Conservation (phyloP, 2,329 filamentous ascomycete species). For the Clarireedia homoeocarpa region DNA sequence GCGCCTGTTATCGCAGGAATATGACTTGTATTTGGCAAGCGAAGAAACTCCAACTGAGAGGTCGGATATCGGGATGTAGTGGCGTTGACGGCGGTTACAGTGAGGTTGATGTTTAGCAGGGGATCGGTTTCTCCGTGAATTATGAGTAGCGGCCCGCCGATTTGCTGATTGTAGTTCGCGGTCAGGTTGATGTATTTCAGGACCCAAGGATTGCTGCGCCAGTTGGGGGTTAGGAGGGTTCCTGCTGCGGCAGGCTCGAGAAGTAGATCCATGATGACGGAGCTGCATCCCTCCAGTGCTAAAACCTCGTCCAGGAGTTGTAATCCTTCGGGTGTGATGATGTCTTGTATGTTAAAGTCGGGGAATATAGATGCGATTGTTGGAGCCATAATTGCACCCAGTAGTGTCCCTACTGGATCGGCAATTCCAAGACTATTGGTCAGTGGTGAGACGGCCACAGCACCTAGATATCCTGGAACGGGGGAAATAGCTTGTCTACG, state of each 20-base stretch:
- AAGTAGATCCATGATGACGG: background rate
- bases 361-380: background rate
- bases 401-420: background rate
- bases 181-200: background rate
- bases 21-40: background rate
- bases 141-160: background rate
- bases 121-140: background rate
- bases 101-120: background rate
- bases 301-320: too few species aligned
- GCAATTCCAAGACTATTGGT: background rate
- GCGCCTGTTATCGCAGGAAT: background rate
- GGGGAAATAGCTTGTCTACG: constrained; percentile 16
- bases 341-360: background rate
- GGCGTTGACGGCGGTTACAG: background rate
- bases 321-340: background rate
- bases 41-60: background rate
- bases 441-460: constrained; percentile 3
- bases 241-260: background rate
- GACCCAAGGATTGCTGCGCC: background rate
- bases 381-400: background rate
- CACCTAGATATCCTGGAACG: constrained; percentile 10
- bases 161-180: background rate
- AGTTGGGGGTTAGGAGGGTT: background rate
- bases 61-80: background rate
- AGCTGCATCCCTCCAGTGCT: background rate